phyloP scores from a whole-genome alignment of 1,284 basidiomycete species.

The Malassezia dermatis region DNA sequence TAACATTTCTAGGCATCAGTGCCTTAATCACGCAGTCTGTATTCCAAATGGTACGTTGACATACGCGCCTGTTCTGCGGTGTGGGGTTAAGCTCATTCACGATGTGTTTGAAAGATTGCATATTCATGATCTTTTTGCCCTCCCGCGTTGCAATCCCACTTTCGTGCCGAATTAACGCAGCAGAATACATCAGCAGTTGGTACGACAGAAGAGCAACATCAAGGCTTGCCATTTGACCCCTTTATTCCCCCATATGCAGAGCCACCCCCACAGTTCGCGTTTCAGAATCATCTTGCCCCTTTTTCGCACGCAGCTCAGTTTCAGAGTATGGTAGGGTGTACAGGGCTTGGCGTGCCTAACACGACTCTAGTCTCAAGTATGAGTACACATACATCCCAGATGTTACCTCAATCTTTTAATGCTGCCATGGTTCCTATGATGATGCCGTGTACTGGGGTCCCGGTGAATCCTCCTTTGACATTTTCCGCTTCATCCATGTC shows the following conservation, averaged over 20 bases:
- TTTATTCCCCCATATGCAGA: neutral
- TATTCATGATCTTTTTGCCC: neutral
- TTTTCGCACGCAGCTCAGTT: neutral
- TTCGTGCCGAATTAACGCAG: neutral
- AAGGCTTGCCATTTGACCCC: neutral
- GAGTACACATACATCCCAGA: neutral
- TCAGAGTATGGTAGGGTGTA: no score
- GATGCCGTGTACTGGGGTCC: neutral
- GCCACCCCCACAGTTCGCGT: neutral
- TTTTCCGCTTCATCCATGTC: neutral
- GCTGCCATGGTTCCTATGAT: neutral
- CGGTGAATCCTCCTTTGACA: neutral
- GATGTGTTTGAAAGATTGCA: neutral
- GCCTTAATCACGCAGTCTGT: neutral
- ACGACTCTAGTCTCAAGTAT: neutral
- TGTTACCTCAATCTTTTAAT: neutral
- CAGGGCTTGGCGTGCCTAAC: neutral
- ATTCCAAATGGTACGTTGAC: neutral
- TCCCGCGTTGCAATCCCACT: neutral
- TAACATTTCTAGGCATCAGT: neutral
- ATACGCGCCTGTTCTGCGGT: neutral
- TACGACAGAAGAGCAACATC: neutral
- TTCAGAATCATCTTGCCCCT: neutral
- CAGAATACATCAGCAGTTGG: neutral
- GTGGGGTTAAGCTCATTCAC: neutral